Conservation (phyloP, 495 filamentous ascomycete species). For the Copromyces sp. region DNA sequence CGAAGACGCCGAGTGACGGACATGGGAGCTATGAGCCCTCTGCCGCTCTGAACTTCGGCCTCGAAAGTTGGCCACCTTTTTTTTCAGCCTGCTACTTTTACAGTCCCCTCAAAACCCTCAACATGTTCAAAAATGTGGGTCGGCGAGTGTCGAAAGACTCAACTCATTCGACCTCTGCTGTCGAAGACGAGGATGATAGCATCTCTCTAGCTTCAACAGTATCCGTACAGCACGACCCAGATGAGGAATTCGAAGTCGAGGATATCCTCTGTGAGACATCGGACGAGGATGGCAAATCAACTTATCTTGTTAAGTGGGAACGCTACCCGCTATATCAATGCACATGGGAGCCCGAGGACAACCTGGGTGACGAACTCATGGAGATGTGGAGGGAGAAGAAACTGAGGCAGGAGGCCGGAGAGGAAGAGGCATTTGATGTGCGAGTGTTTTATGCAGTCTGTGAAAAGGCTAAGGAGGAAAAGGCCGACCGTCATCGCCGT, state of each 20-base stretch:
- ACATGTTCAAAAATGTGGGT: constrained; percentile 1
- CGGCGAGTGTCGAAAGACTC: background rate
- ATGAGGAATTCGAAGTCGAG: constrained; percentile 39
- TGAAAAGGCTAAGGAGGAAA: constrained; percentile 16
- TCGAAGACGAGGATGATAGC: constrained; percentile 37
- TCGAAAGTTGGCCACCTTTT: background rate
- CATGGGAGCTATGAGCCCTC: background rate
- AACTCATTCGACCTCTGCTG: background rate
- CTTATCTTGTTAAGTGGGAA: constrained; percentile 59
- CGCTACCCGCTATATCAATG: constrained; percentile 46
- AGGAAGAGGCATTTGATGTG: constrained; percentile 38
- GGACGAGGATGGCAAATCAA: constrained; percentile 23
- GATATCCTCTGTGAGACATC: constrained; percentile 42
- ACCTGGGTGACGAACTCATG: constrained; percentile 41
- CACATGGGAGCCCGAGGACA: constrained; percentile 54
- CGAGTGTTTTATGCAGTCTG: constrained; percentile 30
- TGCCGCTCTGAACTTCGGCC: background rate
- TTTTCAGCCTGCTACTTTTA: background rate
- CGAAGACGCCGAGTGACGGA: background rate
- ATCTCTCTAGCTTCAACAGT: constrained; percentile 55
- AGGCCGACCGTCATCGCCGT: constrained; percentile 33
- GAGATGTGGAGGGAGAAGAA: constrained; percentile 46
- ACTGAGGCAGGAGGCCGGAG: constrained; percentile 31
- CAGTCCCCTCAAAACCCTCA: background rate
- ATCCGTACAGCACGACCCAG: constrained; percentile 26